Conservation (phyloP, 176 grass and related monocot species). For the Paspalum vaginatum region DNA sequence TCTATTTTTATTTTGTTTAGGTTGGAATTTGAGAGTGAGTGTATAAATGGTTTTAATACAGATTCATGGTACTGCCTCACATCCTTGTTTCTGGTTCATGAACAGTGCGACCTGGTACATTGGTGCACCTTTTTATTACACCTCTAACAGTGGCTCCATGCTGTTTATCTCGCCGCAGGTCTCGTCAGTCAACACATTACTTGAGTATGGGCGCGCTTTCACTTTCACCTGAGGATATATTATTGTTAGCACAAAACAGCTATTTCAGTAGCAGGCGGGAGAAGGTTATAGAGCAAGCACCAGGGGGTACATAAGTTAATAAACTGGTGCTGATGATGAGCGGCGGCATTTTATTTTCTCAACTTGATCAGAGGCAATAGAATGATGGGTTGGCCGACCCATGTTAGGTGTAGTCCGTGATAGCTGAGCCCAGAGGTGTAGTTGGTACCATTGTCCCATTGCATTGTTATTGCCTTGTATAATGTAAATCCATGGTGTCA, state of each 20-base stretch:
- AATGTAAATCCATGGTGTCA: constrained; percentile 30
- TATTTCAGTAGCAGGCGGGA: constrained; percentile 47
- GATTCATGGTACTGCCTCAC: not conserved
- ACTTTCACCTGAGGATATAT: constrained; percentile 49
- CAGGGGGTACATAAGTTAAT: constrained; percentile 27
- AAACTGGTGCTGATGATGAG: constrained; percentile 6
- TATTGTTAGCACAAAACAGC: constrained; percentile 62
- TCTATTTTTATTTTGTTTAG: not conserved
- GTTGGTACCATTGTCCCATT: not conserved
- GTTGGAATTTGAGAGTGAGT: not conserved
- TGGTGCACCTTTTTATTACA: not conserved
- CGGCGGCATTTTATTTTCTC: constrained; percentile 3
- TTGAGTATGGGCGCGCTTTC: constrained; percentile 60
- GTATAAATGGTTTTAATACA: not conserved
- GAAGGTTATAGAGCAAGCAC: constrained; percentile 32
- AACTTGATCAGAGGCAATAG: constrained; percentile 31
- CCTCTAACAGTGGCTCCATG: constrained; percentile 10
- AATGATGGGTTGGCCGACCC: constrained; percentile 5
- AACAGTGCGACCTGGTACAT: not conserved
- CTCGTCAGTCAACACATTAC: constrained; percentile 67
- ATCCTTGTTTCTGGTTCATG: not conserved
- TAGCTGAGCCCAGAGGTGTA: not conserved
- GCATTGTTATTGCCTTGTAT: constrained; percentile 28
- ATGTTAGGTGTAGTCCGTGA: constrained; percentile 21
- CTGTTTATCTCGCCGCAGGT: constrained; percentile 47